phyloP scores from a whole-genome alignment of 169 alveolate species.

The Eimeria brunetti region DNA sequence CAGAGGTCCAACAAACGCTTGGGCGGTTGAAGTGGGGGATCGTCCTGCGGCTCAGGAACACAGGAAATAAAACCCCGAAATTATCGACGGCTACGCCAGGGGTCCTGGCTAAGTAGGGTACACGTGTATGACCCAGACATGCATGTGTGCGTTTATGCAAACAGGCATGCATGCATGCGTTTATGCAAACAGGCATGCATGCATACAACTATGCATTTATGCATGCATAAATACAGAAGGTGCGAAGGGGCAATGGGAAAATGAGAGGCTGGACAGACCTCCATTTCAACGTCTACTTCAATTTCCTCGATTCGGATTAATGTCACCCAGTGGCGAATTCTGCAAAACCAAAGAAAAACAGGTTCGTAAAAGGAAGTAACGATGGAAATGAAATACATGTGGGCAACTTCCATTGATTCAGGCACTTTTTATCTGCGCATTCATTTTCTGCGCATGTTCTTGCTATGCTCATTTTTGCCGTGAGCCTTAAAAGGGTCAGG shows the following conservation, averaged over 20 bases:
- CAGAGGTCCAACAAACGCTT: conserved; percentile 88
- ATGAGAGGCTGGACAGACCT: conserved; percentile 77
- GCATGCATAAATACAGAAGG: no score
- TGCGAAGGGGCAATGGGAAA: not conserved
- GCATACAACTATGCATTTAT: no score
- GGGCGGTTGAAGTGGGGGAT: conserved; percentile 68
- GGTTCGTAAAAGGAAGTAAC: not conserved
- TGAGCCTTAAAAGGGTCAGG: not conserved
- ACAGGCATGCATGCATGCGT: not conserved
- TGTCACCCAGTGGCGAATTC: conserved; percentile 92
- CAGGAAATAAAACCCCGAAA: not conserved
- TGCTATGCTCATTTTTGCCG: not conserved
- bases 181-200: not conserved
- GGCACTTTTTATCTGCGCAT: not conserved
- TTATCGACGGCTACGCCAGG: not conserved
- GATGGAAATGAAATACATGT: not conserved
- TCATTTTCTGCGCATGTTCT: not conserved
- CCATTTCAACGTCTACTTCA: conserved; percentile 86
- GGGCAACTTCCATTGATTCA: not conserved
- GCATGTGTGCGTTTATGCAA: not conserved
- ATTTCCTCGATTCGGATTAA: conserved; percentile 88
- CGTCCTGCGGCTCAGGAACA: conserved; percentile 62
- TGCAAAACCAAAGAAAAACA: not conserved
- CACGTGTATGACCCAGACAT: not conserved
- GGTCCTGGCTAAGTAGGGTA: not conserved